Percentiles rank a stretch among this genome's conserved stretches.
Evolutionary conservation across 345 rosid species (phyloP).

Genomic region (Eutrema yunnanense): DNA sequence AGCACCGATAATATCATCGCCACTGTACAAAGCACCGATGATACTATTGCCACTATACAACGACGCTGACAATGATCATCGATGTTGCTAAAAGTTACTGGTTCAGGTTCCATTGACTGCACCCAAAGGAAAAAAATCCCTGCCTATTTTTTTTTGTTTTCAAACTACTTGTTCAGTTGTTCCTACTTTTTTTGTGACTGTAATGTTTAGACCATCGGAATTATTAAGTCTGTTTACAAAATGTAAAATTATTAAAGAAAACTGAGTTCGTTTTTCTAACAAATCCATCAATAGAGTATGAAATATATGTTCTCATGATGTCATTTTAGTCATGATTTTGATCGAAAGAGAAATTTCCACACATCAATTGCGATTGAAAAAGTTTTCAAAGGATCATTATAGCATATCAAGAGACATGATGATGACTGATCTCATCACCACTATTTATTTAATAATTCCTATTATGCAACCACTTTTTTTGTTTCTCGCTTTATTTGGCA

Average conservation of each 20-base stretch:
- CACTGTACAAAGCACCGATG: no score
- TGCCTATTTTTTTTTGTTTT: not conserved
- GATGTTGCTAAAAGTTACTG: no score
- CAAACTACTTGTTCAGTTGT: no score
- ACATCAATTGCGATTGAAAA: slow-evolving; percentile 28
- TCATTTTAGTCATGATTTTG: slow-evolving; percentile 14
- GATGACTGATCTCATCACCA: slow-evolving; percentile 27
- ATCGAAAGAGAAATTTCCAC: slow-evolving; percentile 30
- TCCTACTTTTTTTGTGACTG: not conserved
- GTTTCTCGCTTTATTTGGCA: slow-evolving; percentile 16
- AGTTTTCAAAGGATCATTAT: slow-evolving; percentile 30
- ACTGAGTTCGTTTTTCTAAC: not conserved
- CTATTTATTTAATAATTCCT: slow-evolving; percentile 15
- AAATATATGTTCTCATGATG: not conserved
- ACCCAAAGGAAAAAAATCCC: no score
- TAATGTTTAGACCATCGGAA: not conserved
- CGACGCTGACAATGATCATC: no score
- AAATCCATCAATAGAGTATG: slow-evolving; percentile 1
- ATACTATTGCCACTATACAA: no score
- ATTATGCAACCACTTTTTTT: not conserved
- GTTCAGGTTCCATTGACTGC: no score
- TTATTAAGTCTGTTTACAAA: not conserved
- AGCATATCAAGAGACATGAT: slow-evolving; percentile 26
- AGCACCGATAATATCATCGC: no score
- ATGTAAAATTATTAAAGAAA: not conserved